Conservation (phyloP, 805 yeast species). For the Teunomyces pallodes region DNA sequence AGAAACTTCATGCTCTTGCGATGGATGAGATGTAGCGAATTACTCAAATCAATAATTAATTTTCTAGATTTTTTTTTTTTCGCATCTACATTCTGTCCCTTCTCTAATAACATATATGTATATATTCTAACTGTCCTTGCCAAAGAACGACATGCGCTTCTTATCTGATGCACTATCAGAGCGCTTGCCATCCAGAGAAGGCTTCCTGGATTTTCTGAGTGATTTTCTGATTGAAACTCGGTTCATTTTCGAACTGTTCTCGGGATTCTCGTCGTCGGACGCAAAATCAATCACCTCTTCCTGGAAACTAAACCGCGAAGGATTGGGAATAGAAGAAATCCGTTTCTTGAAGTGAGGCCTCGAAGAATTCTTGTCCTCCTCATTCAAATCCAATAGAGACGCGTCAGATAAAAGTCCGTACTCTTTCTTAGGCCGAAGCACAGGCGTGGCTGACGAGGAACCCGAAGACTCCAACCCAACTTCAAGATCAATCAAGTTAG, state of each 20-base stretch:
- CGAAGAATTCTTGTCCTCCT: slow-evolving; percentile 12
- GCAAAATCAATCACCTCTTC: slow-evolving; percentile 47
- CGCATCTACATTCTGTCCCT: not conserved
- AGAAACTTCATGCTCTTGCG: slow-evolving; percentile 1
- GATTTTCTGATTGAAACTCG: slow-evolving; percentile 40
- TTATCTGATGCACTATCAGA: slow-evolving; percentile 18
- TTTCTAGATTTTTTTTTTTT: not conserved
- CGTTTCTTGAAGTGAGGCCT: slow-evolving; percentile 33
- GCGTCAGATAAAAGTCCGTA: slow-evolving; percentile 12
- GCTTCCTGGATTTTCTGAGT: slow-evolving; percentile 26
- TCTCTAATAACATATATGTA: not conserved
- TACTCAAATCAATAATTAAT: not conserved
- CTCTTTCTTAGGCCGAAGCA: slow-evolving; percentile 11
- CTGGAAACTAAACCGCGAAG: slow-evolving; percentile 31
- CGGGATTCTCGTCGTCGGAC: slow-evolving; percentile 44
- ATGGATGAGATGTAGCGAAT: not conserved
- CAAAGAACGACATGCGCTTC: slow-evolving; percentile 25
- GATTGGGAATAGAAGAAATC: slow-evolving; percentile 25
- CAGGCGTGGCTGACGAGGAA: slow-evolving; percentile 17
- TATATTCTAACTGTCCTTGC: slow-evolving; percentile 6
- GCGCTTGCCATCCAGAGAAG: slow-evolving; percentile 16
- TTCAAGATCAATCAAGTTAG: slow-evolving; percentile 36
- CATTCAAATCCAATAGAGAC: slow-evolving; percentile 27
- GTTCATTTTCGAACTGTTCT: slow-evolving; percentile 34
- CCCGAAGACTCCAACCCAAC: slow-evolving; percentile 29